Percentiles rank a stretch among this genome's conserved stretches.
Conservation (phyloP, 345 rosid genomes). For the Gossypium arboreum region DNA sequence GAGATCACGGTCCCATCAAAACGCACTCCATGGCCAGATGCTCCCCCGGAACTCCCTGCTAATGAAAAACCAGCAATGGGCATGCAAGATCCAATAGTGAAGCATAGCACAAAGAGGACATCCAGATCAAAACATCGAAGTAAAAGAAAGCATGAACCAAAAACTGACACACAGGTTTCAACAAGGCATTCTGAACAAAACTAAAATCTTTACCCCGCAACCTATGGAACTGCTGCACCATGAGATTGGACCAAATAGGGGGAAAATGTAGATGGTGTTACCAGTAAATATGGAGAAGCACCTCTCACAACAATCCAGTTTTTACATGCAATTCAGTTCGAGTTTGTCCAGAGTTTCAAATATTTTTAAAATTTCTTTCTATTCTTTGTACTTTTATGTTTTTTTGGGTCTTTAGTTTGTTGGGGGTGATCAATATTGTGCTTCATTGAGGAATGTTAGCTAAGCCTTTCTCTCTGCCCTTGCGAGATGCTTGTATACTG, state of each 20-base stretch:
- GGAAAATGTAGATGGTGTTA: slow-evolving; percentile 15
- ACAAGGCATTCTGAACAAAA: slow-evolving; percentile 47
- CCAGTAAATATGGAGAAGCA: slow-evolving; percentile 22
- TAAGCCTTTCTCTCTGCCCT: slow-evolving; percentile 22
- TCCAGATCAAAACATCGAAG: slow-evolving; percentile 59
- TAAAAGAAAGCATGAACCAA: slow-evolving; percentile 74
- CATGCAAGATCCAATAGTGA: slow-evolving; percentile 40
- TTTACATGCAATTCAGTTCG: slow-evolving; percentile 22
- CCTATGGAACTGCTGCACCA: slow-evolving; percentile 16
- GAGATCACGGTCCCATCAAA: slow-evolving; percentile 83
- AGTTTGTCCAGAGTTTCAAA: slow-evolving; percentile 15
- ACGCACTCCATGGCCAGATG: slow-evolving; percentile 91
- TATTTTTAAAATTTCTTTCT: neutral
- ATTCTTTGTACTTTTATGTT: neutral
- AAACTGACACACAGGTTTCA: slow-evolving; percentile 42
- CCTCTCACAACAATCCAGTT: slow-evolving; percentile 16
- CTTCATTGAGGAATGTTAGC: slow-evolving; percentile 15
- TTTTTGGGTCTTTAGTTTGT: neutral
- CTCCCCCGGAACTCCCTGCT: slow-evolving; percentile 79
- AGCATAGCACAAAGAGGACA: slow-evolving; percentile 56
- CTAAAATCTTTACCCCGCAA: slow-evolving; percentile 23
- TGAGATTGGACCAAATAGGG: slow-evolving; percentile 12
- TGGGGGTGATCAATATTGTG: slow-evolving; percentile 33
- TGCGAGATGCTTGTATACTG: slow-evolving; percentile 27
- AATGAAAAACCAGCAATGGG: slow-evolving; percentile 31